These are phyloP conservation scores for Candida golubevii DNA, from an alignment of 805 yeast species.

Conservation along the genomic window DNA sequence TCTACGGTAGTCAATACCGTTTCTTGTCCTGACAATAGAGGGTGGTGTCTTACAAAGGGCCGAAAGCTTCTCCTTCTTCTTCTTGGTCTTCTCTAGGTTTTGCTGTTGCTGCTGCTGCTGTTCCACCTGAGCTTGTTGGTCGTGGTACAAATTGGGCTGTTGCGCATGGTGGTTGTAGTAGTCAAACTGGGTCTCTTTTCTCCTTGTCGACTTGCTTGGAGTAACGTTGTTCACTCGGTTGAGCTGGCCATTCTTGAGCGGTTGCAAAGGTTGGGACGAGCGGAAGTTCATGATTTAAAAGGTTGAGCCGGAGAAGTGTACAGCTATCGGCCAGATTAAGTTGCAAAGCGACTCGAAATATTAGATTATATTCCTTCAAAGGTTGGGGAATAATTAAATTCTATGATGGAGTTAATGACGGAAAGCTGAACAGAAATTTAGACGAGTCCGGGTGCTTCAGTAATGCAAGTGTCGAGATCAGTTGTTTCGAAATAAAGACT, in stretches of 20 bases:
- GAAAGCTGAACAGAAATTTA: no score
- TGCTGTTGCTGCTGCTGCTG: conserved; percentile 23
- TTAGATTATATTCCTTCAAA: no score
- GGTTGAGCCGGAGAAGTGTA: no score
- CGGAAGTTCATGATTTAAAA: conserved; percentile 13
- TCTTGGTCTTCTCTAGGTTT: conserved; percentile 30
- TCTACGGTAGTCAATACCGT: conserved; percentile 84
- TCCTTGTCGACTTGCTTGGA: conserved; percentile 32
- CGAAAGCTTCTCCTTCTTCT: conserved; percentile 84
- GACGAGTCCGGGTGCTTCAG: no score
- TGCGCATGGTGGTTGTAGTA: conserved; percentile 14
- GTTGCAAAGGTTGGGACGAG: conserved; percentile 48
- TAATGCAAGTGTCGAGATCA: no score
- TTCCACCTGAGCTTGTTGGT: conserved; percentile 15
- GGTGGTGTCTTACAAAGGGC: conserved; percentile 97
- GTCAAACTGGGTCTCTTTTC: conserved; percentile 22
- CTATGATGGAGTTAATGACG: no score
- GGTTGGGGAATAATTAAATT: no score
- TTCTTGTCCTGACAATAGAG: conserved; percentile 78
- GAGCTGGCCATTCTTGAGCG: conserved; percentile 49
- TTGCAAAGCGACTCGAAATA: no score
- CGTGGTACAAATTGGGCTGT: conserved; percentile 10
- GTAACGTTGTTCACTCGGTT: conserved; percentile 42
- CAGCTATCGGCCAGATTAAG: no score
- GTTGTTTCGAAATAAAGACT: no score